Conservation (phyloP, 495 filamentous ascomycete genomes). For the Neurospora sp. region DNA sequence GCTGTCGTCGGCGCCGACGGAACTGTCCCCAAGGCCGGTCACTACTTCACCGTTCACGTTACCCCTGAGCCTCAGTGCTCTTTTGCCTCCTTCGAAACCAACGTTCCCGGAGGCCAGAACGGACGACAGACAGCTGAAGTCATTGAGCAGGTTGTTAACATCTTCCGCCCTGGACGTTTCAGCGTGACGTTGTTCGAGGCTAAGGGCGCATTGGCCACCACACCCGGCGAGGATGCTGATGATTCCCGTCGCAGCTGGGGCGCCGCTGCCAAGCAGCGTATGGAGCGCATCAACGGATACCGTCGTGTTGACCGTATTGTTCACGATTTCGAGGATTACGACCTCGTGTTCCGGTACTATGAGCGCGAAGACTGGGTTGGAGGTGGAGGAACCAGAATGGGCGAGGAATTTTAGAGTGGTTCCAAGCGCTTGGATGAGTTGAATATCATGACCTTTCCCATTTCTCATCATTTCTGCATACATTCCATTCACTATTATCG, state of each 20-base stretch:
- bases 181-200: conserved; percentile 96
- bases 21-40: conserved; percentile 47
- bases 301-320: conserved; percentile 88
- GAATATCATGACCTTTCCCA: neutral
- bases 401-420: conserved; percentile 20
- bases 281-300: conserved; percentile 83
- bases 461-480: neutral
- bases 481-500: neutral
- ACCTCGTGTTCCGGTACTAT: conserved; percentile 93
- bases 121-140: conserved; percentile 84
- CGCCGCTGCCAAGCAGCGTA: conserved; percentile 44
- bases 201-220: conserved; percentile 42
- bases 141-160: conserved; percentile 84
- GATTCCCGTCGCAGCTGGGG: conserved; percentile 30
- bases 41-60: conserved; percentile 99
- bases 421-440: neutral
- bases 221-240: conserved; percentile 31
- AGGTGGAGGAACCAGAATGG: conserved; percentile 58
- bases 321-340: conserved; percentile 95
- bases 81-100: conserved; percentile 99
- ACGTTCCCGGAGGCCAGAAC: conserved; percentile 82
- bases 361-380: conserved; percentile 88
- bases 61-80: conserved; percentile 96
- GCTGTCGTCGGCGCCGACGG: conserved; percentile 23
- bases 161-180: conserved; percentile 95